These are phyloP conservation scores for Cyathus striatus DNA, from an alignment of 768 basidiomycete species.

Conservation along the genomic window DNA sequence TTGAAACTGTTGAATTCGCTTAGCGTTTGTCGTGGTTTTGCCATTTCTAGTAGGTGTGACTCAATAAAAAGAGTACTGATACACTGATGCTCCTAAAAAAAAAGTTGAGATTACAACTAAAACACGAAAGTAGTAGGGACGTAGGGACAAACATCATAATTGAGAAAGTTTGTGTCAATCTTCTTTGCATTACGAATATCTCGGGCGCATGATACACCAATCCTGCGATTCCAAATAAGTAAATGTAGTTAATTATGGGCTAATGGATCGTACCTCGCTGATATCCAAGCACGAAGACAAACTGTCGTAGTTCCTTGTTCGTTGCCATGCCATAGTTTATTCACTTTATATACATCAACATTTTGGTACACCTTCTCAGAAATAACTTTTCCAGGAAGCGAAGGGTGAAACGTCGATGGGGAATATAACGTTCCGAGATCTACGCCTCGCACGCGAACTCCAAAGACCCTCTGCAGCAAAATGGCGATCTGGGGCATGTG, in stretches of 20 bases:
- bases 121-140: neutral
- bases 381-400: neutral
- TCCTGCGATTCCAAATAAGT: no score
- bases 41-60: neutral
- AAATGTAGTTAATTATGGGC: no score
- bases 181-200: neutral
- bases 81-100: neutral
- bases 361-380: neutral
- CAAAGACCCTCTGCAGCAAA: neutral
- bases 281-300: neutral
- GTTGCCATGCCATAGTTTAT: neutral
- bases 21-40: neutral
- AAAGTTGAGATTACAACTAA: no score
- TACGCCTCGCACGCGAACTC: neutral
- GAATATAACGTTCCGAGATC: neutral
- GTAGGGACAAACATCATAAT: neutral
- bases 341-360: neutral
- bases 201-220: no score
- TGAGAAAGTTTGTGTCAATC: neutral
- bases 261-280: neutral
- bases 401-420: neutral
- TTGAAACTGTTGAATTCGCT: neutral
- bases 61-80: neutral
- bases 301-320: neutral
- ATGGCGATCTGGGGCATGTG: no score